A percentile compares a stretch with the other conserved stretches of the same genome.
phyloP scores from a whole-genome alignment of 805 yeast genomes.

The Blastobotrys mokoenaii region DNA sequence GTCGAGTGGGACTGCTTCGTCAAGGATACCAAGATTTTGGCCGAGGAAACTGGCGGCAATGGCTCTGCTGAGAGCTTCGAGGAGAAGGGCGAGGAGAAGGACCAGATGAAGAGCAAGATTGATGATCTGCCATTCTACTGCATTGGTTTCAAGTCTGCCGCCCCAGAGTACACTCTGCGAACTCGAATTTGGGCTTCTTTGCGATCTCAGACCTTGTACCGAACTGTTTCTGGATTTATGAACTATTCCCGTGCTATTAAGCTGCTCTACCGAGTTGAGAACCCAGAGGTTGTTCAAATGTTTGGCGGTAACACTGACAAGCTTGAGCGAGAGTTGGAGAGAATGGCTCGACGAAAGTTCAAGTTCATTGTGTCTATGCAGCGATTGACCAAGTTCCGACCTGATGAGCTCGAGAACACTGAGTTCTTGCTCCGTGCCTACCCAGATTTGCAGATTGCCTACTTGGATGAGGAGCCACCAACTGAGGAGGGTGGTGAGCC shows the following conservation, averaged over 20 bases:
- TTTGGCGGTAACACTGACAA: slow-evolving; percentile 98
- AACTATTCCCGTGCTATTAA: slow-evolving; percentile 70
- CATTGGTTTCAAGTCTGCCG: slow-evolving; percentile 62
- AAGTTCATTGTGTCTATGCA: slow-evolving; percentile 83
- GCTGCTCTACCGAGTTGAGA: slow-evolving; percentile 57
- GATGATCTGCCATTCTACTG: slow-evolving; percentile 63
- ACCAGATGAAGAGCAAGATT: slow-evolving; percentile 27
- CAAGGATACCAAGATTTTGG: slow-evolving; percentile 49
- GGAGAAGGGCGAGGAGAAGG: slow-evolving; percentile 3
- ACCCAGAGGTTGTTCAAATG: slow-evolving; percentile 48
- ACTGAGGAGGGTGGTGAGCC: slow-evolving; percentile 38
- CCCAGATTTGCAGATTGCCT: slow-evolving; percentile 73
- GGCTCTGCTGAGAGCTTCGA: slow-evolving; percentile 1
- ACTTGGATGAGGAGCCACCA: slow-evolving; percentile 82
- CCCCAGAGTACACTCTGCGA: slow-evolving; percentile 54
- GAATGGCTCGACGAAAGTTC: slow-evolving; percentile 74
- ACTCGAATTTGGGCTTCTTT: slow-evolving; percentile 85
- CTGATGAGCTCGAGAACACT: slow-evolving; percentile 60
- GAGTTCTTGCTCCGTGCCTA: slow-evolving; percentile 60
- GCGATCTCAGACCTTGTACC: slow-evolving; percentile 72
- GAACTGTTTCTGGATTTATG: slow-evolving; percentile 79
- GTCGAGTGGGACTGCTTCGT: slow-evolving; percentile 79
- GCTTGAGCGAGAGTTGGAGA: slow-evolving; percentile 84
- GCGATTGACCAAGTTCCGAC: slow-evolving; percentile 55
- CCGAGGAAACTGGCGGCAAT: slow-evolving; percentile 6